Evolutionary conservation across 2,329 filamentous ascomycete species (phyloP).

Genomic region (Ramichloridium luteum): DNA sequence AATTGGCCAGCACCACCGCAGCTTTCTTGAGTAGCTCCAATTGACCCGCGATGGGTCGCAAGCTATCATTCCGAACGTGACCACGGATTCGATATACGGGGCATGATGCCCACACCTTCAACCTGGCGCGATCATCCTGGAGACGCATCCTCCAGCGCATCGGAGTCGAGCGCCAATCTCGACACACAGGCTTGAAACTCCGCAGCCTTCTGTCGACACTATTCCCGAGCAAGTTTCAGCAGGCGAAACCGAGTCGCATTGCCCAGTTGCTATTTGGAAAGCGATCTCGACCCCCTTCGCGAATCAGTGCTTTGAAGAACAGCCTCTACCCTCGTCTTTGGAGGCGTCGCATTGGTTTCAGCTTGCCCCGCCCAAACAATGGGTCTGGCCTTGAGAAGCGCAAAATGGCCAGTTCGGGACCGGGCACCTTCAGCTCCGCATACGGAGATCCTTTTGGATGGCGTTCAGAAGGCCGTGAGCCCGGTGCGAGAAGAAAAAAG

Average conservation of each 20-base stretch:
- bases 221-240: neutral
- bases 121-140: neutral
- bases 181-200: neutral
- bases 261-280: conserved; percentile 1
- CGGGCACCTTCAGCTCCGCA: conserved; percentile 12
- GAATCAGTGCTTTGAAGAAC: neutral
- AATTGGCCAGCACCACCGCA: no score
- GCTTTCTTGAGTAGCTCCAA: no score
- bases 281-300: neutral
- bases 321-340: neutral
- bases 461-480: conserved; percentile 38
- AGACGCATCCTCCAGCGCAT: conserved; percentile 22
- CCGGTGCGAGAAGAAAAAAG: conserved; percentile 64
- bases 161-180: conserved; percentile 3
- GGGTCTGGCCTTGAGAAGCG: conserved; percentile 15
- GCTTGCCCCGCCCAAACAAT: conserved; percentile 21
- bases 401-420: conserved; percentile 23
- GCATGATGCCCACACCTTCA: no score
- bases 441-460: conserved; percentile 25
- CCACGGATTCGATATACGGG: no score
- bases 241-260: neutral
- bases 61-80: no score
- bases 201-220: neutral
- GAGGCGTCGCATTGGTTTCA: conserved; percentile 17
- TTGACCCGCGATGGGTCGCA: no score